Evolutionary conservation across 345 rosid genomes (phyloP), one percentile per base, ranked within the genome.

Genomic region (Gossypium mustelinum): DNA sequence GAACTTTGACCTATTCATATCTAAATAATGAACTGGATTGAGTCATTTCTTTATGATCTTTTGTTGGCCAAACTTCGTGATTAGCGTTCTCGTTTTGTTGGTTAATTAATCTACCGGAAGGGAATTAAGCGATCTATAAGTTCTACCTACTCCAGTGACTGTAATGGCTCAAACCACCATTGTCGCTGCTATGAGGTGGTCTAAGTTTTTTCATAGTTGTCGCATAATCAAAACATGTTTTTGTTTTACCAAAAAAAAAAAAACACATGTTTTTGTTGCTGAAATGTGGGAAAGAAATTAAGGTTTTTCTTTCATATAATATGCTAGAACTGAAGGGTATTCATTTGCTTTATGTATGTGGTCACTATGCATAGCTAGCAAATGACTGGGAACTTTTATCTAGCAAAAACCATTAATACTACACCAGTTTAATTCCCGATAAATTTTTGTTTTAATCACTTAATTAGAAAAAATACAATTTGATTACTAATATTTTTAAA

Each of bases 1-100:
- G 58, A 73, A 61, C 29, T 43, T 72, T 57, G 66, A 72, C 75
- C 50, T 13, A 39, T 58, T 72, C 41, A 45, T 20, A 17, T 22
- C 55, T 67, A 45, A 67, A 45, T 67, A 44, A 12, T 66, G 34
- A 44, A 52, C 48, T 3, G 27, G 20, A 22, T 45, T 11, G 54
- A 17, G 10, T 67, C n/a, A n/a, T 66, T 44, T 66, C 25, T 44
- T 2, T 44, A n/a, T 18, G 17, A 11, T 66, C 17, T 9, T 43
- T 44, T 44, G 9, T 67, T 67, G 39, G 70, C 12, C 24, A 47
- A 67, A 24, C 39, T 18, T 66, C 54, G 12, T 66, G 29, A 1
- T 44, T 20, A 11, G 51, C 27, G 4, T 50, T 12, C 12, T 20
- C 24, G 56, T 11, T 12, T 65, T 18, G 44, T n/a, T 66, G 2